These are phyloP conservation scores for Thalassiosira profunda DNA, from an alignment of 108 stramenopile genomes.

Conservation along the genomic window DNA sequence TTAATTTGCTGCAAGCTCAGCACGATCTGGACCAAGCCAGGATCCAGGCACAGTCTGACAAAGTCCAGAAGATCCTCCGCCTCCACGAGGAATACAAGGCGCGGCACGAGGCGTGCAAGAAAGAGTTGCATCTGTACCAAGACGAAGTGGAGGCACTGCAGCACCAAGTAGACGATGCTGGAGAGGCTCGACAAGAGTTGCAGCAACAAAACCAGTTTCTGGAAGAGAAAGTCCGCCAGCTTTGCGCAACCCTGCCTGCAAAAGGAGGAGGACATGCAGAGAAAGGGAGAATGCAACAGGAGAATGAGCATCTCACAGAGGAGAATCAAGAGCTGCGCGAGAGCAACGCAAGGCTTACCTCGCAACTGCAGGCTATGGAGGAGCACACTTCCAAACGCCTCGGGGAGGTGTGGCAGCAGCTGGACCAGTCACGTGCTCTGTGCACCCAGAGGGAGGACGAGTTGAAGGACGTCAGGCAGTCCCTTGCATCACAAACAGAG, in stretches of 20 bases:
- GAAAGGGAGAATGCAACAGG: not conserved
- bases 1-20: constrained; percentile 25
- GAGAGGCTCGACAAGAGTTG: constrained; percentile 16
- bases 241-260: constrained; percentile 4
- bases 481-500: constrained; percentile 17
- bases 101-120: constrained; percentile 16
- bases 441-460: not conserved
- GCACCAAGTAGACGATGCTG: constrained; percentile 18
- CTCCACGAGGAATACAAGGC: constrained; percentile 36
- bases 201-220: constrained; percentile 36
- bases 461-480: constrained; percentile 1
- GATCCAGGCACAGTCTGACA: constrained; percentile 20
- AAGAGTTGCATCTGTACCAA: constrained; percentile 8
- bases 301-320: not conserved
- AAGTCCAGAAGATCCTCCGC: constrained; percentile 21
- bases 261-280: not conserved
- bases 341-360: not conserved
- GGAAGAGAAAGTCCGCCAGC: constrained; percentile 20
- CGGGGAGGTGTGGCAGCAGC: not conserved
- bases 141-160: constrained; percentile 17
- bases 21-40: constrained; percentile 18
- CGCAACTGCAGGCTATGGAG: not conserved
- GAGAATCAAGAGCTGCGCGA: not conserved
- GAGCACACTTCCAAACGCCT: not conserved
- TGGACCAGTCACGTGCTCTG: constrained; percentile 1